Percentiles rank a stretch among this genome's conserved stretches.
These are phyloP conservation scores for Hydnomerulius pinastri DNA, from an alignment of 768 basidiomycete species.

Conservation along the genomic window DNA sequence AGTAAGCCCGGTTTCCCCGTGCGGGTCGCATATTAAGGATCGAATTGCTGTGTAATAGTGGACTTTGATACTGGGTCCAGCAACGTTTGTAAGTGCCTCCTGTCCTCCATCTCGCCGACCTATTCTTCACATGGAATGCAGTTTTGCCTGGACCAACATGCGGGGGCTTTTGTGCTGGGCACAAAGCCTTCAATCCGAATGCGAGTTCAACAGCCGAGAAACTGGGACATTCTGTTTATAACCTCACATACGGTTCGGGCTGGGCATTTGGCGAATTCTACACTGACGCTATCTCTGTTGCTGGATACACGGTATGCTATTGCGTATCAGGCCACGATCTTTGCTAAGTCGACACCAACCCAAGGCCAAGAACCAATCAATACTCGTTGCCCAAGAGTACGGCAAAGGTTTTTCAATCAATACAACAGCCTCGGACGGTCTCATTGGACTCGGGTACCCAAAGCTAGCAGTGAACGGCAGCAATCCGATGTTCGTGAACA, in stretches of 20 bases:
- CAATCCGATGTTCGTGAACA: no score
- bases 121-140: background rate
- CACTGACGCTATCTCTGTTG: constrained; percentile 36
- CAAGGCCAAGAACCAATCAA: background rate
- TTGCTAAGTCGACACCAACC: no score
- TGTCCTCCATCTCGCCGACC: background rate
- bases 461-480: no score
- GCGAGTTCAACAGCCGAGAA: no score
- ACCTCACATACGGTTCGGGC: constrained; percentile 41
- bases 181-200: constrained; percentile 33
- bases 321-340: no score
- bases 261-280: constrained; percentile 38
- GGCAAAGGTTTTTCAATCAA: no score
- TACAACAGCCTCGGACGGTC: no score
- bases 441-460: no score
- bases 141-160: constrained; percentile 18
- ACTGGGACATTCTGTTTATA: constrained; percentile 25
- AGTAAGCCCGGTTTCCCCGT: background rate
- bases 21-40: no score
- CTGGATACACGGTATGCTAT: constrained; percentile 21
- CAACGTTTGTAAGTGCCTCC: background rate
- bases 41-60: constrained; percentile 4
- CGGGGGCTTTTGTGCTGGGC: constrained; percentile 20
- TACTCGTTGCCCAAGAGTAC: background rate
- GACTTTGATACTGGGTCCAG: constrained; percentile 26